Evolutionary conservation across 1,284 basidiomycete genomes (phyloP).

Genomic region (Trametes versicolor): DNA sequence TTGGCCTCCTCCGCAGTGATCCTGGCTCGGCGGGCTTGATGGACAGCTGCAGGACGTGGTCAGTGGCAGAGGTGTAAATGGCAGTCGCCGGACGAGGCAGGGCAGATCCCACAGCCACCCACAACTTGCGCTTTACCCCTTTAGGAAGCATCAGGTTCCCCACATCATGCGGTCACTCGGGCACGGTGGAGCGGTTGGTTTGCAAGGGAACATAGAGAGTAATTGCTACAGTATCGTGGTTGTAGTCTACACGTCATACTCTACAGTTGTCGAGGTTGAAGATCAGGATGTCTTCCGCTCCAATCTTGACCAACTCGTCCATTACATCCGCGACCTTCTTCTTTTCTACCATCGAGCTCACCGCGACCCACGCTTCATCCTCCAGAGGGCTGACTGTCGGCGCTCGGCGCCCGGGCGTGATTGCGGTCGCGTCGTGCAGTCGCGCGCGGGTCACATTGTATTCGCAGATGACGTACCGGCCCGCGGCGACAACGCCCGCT

Average conservation of each 20-base stretch:
- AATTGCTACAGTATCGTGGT: not conserved
- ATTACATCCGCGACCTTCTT: constrained; percentile 87
- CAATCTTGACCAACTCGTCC: constrained; percentile 86
- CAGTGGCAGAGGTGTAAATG: constrained; percentile 3
- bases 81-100: not conserved
- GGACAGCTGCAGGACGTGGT: not conserved
- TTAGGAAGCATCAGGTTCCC: not conserved
- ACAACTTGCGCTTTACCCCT: constrained; percentile 18
- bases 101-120: constrained; percentile 25
- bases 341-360: constrained; percentile 94
- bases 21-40: not conserved
- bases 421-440: constrained; percentile 69
- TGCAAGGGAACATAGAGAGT: not conserved
- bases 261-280: constrained; percentile 95
- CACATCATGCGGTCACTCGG: no score
- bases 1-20: not conserved
- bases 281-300: constrained; percentile 92
- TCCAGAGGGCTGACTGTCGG: constrained; percentile 93
- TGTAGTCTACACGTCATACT: constrained; percentile 58
- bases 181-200: not conserved
- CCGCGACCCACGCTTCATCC: constrained; percentile 88
- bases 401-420: constrained; percentile 92
- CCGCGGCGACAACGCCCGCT: constrained; percentile 92
- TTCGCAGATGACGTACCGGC: constrained; percentile 89
- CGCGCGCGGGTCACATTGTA: constrained; percentile 86